These are phyloP conservation scores for Sechiopsis laciniata DNA, from an alignment of 306 rosid genomes.

Conservation along the genomic window DNA sequence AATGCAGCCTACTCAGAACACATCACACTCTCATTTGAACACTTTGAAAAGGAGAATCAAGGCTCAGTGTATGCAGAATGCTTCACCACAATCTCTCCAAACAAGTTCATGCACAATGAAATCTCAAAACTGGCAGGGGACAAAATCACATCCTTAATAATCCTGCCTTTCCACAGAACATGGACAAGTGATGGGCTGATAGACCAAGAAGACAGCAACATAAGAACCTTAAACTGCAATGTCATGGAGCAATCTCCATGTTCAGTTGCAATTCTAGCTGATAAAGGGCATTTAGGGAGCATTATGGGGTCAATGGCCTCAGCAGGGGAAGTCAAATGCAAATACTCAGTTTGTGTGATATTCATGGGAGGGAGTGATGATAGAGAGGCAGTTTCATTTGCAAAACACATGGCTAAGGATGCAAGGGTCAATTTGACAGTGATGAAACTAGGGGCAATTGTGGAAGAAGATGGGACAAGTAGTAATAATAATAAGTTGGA, in stretches of 20 bases:
- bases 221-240: conserved; percentile 4
- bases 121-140: conserved; percentile 43
- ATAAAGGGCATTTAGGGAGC: conserved; percentile 17
- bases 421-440: conserved; percentile 24
- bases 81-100: conserved; percentile 43
- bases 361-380: conserved; percentile 71
- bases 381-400: conserved; percentile 48
- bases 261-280: conserved; percentile 14
- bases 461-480: background rate
- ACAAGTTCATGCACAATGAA: conserved; percentile 53
- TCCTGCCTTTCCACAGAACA: conserved; percentile 28
- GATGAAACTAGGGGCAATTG: background rate
- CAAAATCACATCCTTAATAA: conserved; percentile 38
- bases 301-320: conserved; percentile 12
- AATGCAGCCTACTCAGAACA: conserved; percentile 26
- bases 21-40: conserved; percentile 31
- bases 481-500: conserved; percentile 15
- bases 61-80: conserved; percentile 28
- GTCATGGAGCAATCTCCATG: conserved; percentile 18
- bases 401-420: conserved; percentile 42
- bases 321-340: background rate
- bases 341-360: conserved; percentile 37
- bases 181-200: conserved; percentile 17
- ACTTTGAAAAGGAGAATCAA: conserved; percentile 30
- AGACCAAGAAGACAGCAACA: conserved; percentile 2